Evolutionary conservation across 2,329 filamentous ascomycete species (phyloP), one percentile per base, ranked within the genome.

Genomic region (Zymoseptoria ardabiliae): DNA sequence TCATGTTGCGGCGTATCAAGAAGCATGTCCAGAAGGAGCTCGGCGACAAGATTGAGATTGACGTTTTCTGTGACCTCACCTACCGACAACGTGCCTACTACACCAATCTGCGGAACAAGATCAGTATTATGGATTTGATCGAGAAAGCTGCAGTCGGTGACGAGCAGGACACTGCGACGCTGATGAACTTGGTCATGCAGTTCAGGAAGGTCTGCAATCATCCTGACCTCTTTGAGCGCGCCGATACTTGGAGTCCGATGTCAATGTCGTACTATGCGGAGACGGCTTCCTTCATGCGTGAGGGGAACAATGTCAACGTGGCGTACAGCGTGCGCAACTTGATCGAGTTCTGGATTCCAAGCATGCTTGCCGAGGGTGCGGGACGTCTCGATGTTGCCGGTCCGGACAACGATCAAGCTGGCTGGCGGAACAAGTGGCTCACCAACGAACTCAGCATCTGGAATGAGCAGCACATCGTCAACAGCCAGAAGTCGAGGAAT

Each of bases 181-280:
- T 99, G 69, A 97, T 99, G 94, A 99, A 99, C 75, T 81, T 99
- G 65, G 94, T 99, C 64, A 99, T 99, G 94, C 94, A 99, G 76
- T 99, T 99, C 83, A 86, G 94, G 69, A 99, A 99, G 77, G 94
- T 99, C 59, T 99, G 94, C 79, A 99, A 99, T 71, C 94, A 99
- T 72, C 94, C 94, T 0, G 94, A 99, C 76, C 77, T 99, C 35
- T 99, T 99, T 68, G 92, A 99, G 75, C 88, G 94, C 52, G 92
- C 93, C 9, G 93, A 97, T 62, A 96, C 91, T 8, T 87, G 84
- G 22, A 96, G 92, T 8, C 91, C 94, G 0, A 87, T 93, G 69
- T 88, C 90, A 0, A 86, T 88, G 68, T 85, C 86, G n/a, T 85
- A 88, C 72, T 99, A 93, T 75, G 94, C 92, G 13, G 94, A 99